Base-by-base conservation (phyloP, 192 early-diverging fungal species). In the Coemansia sp. region DNA sequence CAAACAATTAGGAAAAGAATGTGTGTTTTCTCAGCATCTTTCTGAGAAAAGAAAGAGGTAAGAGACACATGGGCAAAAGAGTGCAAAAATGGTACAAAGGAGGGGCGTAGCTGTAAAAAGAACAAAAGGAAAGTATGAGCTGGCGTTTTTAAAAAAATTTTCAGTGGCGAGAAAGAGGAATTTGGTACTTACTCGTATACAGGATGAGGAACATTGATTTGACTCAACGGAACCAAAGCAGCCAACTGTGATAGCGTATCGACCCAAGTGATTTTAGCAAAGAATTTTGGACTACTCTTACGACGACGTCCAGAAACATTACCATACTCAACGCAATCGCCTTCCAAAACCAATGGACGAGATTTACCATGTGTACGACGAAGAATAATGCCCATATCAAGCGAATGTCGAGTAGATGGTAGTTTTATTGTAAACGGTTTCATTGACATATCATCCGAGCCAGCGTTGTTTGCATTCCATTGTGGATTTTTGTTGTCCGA, bases 281-380 rank as follows among this genome's bases (percentile, higher is more conserved):
- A 82, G 82, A 97, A 97, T 77, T 97, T 97, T 48, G 92, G 92
- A 52, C 95, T 98, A 76, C 61, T 32, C 30, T 54, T 65, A 9
- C 60, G 60, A 10, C 23, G 55, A 41, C 50, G 28, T 4, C 41
- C 64, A 22, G 47, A 18, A 32, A 38, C 9, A 4, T 32, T 19
- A 23, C 24, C 38, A 25, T 31, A 16, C 9, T 53, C 49, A n/a
- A 32, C 14, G 51, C 51, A 41, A 38, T 38, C 34, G 10, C 8
- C 34, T 38, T 38, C 34, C 34, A 38, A 4, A 38, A 38, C 34
- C 34, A 12, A 38, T 12, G 34, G 10, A 7, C 5, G 34, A 38
- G 34, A 9, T 38, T 38, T 38, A 38, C 34, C 34, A 38, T 58
- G 57, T 19, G 38, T 47, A 44, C 32, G 7, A 48, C 18, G 22